Evolutionary conservation across 2,329 filamentous ascomycete genomes (phyloP).

Genomic region (Microdochium paspali): DNA sequence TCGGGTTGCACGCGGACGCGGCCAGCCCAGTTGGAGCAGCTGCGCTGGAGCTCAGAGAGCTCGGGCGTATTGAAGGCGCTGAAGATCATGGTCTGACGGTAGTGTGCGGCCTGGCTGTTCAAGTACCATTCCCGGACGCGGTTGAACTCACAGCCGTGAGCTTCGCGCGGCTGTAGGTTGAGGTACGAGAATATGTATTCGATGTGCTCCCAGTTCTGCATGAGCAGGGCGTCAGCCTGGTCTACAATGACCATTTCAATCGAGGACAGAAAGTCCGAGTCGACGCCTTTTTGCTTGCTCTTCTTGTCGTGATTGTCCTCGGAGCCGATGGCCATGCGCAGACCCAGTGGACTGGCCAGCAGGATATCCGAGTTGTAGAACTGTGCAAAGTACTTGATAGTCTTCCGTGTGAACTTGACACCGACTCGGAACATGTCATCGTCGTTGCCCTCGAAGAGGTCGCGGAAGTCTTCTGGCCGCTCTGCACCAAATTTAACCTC

Average conservation of each 20-base stretch:
- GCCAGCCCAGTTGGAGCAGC: slow-evolving; percentile 69
- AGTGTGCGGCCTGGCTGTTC: slow-evolving; percentile 70
- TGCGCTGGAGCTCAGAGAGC: slow-evolving; percentile 68
- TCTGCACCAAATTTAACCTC: slow-evolving; percentile 60
- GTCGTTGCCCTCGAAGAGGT: slow-evolving; percentile 88
- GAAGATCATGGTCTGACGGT: slow-evolving; percentile 79
- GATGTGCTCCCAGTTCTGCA: slow-evolving; percentile 98
- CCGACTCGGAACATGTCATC: slow-evolving; percentile 95
- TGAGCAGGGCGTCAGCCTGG: slow-evolving; percentile 84
- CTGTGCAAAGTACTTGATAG: slow-evolving; percentile 85
- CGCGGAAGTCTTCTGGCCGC: slow-evolving; percentile 77
- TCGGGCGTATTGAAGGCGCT: slow-evolving; percentile 83
- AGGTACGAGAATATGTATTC: slow-evolving; percentile 87
- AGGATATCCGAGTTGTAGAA: slow-evolving; percentile 98
- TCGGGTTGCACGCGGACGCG: slow-evolving; percentile 63
- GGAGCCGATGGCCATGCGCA: slow-evolving; percentile 83
- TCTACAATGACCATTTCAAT: slow-evolving; percentile 87
- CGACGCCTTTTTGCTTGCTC: slow-evolving; percentile 48
- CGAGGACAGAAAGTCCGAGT: slow-evolving; percentile 87
- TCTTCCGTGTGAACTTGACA: slow-evolving; percentile 95
- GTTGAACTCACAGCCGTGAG: slow-evolving; percentile 88
- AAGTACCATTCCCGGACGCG: slow-evolving; percentile 87
- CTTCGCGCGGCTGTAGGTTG: slow-evolving; percentile 80
- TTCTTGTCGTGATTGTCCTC: slow-evolving; percentile 51
- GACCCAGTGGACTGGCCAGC: slow-evolving; percentile 77